Conservation (phyloP, 331 rosid species). For the Ulmus americana region DNA sequence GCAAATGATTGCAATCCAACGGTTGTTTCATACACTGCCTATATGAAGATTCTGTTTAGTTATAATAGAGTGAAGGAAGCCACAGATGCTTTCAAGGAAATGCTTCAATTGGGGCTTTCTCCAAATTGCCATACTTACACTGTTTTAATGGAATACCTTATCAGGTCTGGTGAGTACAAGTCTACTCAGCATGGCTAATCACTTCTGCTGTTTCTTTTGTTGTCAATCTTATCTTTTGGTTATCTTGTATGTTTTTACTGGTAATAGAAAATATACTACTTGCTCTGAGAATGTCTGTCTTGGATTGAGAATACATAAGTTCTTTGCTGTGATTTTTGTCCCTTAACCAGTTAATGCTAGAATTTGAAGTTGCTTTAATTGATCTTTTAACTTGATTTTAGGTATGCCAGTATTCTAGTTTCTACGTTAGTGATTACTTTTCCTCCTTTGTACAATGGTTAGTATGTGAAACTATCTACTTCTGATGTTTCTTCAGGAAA, state of each 20-base stretch:
- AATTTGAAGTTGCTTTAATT: no score
- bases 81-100: slow-evolving; percentile 53
- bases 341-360: no score
- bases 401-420: no score
- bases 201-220: slow-evolving; percentile 33
- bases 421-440: neutral
- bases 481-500: slow-evolving; percentile 47
- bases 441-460: neutral
- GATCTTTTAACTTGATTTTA: no score
- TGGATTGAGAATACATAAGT: no score
- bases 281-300: no score
- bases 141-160: slow-evolving; percentile 62
- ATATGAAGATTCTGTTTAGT: slow-evolving; percentile 55
- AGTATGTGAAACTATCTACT: slow-evolving; percentile 3
- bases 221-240: slow-evolving; percentile 15
- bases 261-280: no score
- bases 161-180: slow-evolving; percentile 52
- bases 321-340: no score
- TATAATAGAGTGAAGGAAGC: slow-evolving; percentile 47
- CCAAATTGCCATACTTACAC: slow-evolving; percentile 80
- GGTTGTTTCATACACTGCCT: slow-evolving; percentile 79
- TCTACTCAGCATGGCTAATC: neutral
- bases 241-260: no score
- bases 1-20: slow-evolving; percentile 48
- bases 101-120: slow-evolving; percentile 47